phyloP scores from a whole-genome alignment of 108 stramenopile species.

The Parmales sp. region DNA sequence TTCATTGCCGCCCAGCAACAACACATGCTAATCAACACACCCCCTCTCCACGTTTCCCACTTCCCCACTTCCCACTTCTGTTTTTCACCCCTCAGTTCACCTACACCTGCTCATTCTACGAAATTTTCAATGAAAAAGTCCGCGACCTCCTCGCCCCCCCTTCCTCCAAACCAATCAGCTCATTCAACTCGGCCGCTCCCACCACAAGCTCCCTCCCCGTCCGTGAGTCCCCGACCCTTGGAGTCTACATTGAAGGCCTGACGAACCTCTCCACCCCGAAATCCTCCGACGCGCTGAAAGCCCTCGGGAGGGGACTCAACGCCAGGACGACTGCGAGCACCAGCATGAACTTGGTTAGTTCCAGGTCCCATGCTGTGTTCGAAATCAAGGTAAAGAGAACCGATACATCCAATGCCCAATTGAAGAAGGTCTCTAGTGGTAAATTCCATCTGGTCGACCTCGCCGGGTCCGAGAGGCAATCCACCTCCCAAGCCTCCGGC shows the following conservation, averaged over 20 bases:
- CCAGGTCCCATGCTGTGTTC: constrained; percentile 50
- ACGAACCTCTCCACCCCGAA: background rate
- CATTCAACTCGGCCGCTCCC: too few species aligned
- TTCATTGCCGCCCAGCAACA: too few species aligned
- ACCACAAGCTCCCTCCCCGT: too few species aligned
- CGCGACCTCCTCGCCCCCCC: constrained; percentile 36
- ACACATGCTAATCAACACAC: too few species aligned
- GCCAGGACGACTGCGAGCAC: constrained; percentile 42
- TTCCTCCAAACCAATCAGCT: constrained; percentile 24
- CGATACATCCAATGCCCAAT: constrained; percentile 19
- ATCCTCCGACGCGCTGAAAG: constrained; percentile 15
- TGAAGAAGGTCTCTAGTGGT: too few species aligned
- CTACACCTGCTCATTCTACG: too few species aligned
- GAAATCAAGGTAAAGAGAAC: constrained; percentile 34
- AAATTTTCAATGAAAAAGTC: constrained; percentile 46
- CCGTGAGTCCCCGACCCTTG: constrained; percentile 40
- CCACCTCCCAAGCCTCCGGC: constrained; percentile 33
- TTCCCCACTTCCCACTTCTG: too few species aligned
- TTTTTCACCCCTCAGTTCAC: too few species aligned
- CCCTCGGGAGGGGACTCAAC: constrained; percentile 14
- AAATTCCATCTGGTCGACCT: constrained; percentile 33
- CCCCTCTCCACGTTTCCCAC: too few species aligned
- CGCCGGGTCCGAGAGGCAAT: constrained; percentile 28
- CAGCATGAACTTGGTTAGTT: constrained; percentile 52
- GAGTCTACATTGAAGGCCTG: constrained; percentile 49